Evolutionary conservation across 2,329 filamentous ascomycete species (phyloP), one percentile per base, ranked within the genome.

Genomic region (Ascosphaera pollenicola): DNA sequence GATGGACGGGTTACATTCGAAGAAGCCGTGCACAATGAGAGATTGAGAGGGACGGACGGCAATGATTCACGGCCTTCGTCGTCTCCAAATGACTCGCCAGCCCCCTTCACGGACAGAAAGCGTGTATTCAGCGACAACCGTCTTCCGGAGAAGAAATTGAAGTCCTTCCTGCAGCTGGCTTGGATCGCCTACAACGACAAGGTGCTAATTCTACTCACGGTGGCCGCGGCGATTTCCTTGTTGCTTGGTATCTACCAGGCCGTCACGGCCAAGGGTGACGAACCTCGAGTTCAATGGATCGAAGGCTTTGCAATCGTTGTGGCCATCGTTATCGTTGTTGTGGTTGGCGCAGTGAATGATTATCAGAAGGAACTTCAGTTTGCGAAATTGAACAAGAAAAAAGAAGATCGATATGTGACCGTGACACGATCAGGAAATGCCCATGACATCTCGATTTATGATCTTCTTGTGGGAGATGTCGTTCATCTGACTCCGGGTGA

Each of bases 281-380:
- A 64, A 8, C 58, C 72, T 4, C 67, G 67, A 28, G 73, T 82
- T 10, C 75, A 84, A 53, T 87, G 80, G 80, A 75, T 84, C 3
- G 80, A 87, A 55, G 79, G 79, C 45, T 73, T 84, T 8, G 79
- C 80, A 6, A 83, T 85, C 45, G 74, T 83, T 35, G 69, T 77
- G 17, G 80, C 79, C 38, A 81, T 85, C 43, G 52, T 76, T 13
- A 75, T 85, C 45, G 80, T 85, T 36, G 75, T 84, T 3, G 55
- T 78, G 16, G 79, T 82, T 16, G 79, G 78, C 43, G 78, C 79
- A n/a, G 60, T 75, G 26, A 85, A 83, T 46, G 80, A 85, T 51
- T 85, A 74, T 68, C 79, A 85, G 49, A 84, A 84, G 55, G 79
- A 84, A 53, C 68, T 75, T 36, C 77, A 82, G 49, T 85, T 85